Evolutionary conservation across 2,329 filamentous ascomycete species (phyloP), one percentile per base, ranked within the genome.

Genomic region (Paecilomyces sp.): DNA sequence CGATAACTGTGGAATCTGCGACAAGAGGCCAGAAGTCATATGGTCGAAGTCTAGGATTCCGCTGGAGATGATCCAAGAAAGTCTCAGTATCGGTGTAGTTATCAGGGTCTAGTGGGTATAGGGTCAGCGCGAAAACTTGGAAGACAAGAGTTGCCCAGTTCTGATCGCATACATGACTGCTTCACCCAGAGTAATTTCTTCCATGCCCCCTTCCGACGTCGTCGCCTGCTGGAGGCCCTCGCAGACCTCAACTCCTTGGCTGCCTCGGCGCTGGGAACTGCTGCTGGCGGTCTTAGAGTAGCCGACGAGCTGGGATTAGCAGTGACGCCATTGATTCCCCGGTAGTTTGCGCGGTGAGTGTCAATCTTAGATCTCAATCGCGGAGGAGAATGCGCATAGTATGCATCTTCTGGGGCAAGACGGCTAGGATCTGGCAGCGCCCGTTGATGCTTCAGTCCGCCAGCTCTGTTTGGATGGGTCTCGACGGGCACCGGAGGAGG

Each of bases 1-100:
- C 90, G 66, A 99, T 97, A 61, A 97, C 91, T 2, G 93, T 97
- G 13, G 91, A 93, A 74, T 97, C 93, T 60, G 91, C 90, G 56
- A 97, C 92, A 34, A 99, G 82, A 8, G 92, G 91, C 93, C 94
- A 99, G 76, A 99, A 99, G 70, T 97, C 92, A 75, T 99, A 99
- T 0, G 93, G 93, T 65, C 94, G 89, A 57, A 97, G 84, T 50
- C 92, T 88, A 3, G 93, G 93, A 73, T 99, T 99, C 55, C 92
- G 86, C 75, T 99, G 93, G 18, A 99, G 85, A 68, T 96, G 92
- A 71, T 97, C 93, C 65, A 99, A 87, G 69, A 99, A 99, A 1
- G 94, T 97, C 61, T 91, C 90, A 72, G 94, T 92, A 72, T 99
- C 94, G 50, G 94, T 97, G 73, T 97, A 97, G 75, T 99, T 99